Percentiles rank a stretch among this genome's conserved stretches.
Evolutionary conservation across 805 yeast species (phyloP).

Genomic region (Kodamaea kaohsiungensis): DNA sequence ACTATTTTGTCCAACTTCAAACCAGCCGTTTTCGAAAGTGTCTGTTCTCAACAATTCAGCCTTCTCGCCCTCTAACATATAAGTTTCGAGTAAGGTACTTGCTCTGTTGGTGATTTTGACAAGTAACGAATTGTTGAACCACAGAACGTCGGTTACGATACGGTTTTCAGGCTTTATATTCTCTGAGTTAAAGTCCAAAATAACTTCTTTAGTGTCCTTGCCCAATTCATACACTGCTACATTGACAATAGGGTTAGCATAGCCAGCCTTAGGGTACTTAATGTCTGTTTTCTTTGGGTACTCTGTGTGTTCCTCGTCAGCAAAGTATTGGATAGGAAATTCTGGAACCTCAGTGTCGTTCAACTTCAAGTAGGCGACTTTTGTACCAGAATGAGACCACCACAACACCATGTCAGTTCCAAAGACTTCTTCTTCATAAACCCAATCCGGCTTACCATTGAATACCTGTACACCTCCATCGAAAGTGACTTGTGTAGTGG

Average conservation of each 20-base stretch:
- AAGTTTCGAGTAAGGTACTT: constrained; percentile 55
- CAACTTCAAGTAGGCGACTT: constrained; percentile 53
- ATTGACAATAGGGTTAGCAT: constrained; percentile 54
- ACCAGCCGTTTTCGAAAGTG: constrained; percentile 59
- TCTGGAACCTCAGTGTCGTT: constrained; percentile 61
- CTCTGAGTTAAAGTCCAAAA: constrained; percentile 23
- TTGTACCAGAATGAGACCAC: constrained; percentile 70
- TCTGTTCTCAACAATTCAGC: constrained; percentile 44
- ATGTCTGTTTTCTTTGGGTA: constrained; percentile 51
- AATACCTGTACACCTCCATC: constrained; percentile 56
- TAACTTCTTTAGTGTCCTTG: constrained; percentile 14
- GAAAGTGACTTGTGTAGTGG: constrained; percentile 37
- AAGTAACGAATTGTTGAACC: constrained; percentile 54
- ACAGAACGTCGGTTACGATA: constrained; percentile 60
- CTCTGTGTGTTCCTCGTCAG: constrained; percentile 33
- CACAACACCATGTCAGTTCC: constrained; percentile 60
- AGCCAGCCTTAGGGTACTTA: constrained; percentile 77
- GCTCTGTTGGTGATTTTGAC: constrained; percentile 65
- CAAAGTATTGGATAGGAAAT: constrained; percentile 54
- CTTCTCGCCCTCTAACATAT: constrained; percentile 38
- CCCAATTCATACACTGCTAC: constrained; percentile 44
- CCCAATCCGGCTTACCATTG: constrained; percentile 82
- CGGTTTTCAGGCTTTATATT: constrained; percentile 37
- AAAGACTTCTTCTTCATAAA: constrained; percentile 79
- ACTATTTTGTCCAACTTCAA: constrained; percentile 45